A percentile compares a stretch with the other conserved stretches of the same genome.
These are phyloP conservation scores for Epichloe gansuensis DNA, from an alignment of 2,329 filamentous ascomycete species.

Conservation along the genomic window DNA sequence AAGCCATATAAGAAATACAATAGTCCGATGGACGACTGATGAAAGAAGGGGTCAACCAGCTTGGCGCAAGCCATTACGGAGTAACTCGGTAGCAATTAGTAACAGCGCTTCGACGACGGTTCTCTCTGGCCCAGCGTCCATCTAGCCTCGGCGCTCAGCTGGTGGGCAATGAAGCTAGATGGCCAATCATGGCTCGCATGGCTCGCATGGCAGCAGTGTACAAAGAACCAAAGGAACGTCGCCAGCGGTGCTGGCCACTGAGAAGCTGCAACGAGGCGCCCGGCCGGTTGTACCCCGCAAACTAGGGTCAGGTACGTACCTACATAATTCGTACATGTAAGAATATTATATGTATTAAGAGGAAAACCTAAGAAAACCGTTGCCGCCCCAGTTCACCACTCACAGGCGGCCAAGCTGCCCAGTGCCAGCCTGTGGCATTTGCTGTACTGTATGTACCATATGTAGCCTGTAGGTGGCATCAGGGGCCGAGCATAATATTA, in stretches of 20 bases:
- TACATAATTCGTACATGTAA: no score
- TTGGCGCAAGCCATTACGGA: no score
- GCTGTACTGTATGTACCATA: no score
- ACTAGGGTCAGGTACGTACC: no score
- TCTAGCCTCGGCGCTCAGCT: conserved; percentile 3
- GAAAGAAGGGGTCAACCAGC: no score
- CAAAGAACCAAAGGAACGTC: neutral
- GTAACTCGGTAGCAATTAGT: no score
- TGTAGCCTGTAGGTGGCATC: no score
- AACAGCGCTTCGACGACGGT: neutral
- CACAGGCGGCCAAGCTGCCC: neutral
- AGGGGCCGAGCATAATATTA: neutral
- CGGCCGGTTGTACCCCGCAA: neutral
- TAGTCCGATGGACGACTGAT: no score
- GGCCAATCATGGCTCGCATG: neutral
- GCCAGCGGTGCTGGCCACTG: neutral
- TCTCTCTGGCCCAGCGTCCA: neutral
- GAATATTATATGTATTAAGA: no score
- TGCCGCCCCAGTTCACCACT: neutral
- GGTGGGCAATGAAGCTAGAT: neutral
- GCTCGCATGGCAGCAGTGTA: neutral
- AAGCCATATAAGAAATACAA: no score
- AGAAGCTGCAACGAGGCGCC: conserved; percentile 1
- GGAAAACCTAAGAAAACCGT: neutral
- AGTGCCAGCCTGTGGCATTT: neutral